Conservation (phyloP, 768 basidiomycete genomes). For the Mycena haematopus region DNA sequence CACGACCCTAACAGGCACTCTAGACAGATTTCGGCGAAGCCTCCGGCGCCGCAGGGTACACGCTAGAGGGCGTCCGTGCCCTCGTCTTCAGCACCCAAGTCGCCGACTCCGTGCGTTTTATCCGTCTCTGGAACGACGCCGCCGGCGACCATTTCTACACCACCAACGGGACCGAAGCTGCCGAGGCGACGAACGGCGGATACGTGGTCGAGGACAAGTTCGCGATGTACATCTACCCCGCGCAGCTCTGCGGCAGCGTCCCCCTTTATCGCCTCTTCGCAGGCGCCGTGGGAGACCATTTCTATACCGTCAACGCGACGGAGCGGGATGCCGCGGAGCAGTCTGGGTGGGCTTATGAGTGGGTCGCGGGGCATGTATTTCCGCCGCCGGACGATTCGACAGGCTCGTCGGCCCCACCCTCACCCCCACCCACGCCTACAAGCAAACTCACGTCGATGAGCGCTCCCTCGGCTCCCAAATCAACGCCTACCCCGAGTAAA, state of each 20-base stretch:
- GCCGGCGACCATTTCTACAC: slow-evolving; percentile 19
- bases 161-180: slow-evolving; percentile 8
- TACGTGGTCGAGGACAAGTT: slow-evolving; percentile 1
- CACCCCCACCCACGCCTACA: too few relatives aligned
- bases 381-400: background rate
- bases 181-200: background rate
- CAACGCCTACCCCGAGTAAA: background rate
- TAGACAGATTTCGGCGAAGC: slow-evolving; percentile 1
- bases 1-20: too few relatives aligned
- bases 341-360: slow-evolving; percentile 15
- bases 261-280: background rate
- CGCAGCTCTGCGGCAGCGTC: background rate
- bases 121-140: slow-evolving; percentile 12
- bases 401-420: background rate
- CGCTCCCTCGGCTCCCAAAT: too few relatives aligned
- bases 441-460: too few relatives aligned
- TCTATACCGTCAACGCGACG: slow-evolving; percentile 9
- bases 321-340: slow-evolving; percentile 6
- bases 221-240: slow-evolving; percentile 10
- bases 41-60: background rate
- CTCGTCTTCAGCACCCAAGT: slow-evolving; percentile 14
- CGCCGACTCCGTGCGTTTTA: slow-evolving; percentile 12
- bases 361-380: slow-evolving; percentile 19
- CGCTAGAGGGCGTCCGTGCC: background rate
- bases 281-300: background rate